Base-by-base conservation (phyloP, 345 rosid species). In the Iberis pinnata region DNA sequence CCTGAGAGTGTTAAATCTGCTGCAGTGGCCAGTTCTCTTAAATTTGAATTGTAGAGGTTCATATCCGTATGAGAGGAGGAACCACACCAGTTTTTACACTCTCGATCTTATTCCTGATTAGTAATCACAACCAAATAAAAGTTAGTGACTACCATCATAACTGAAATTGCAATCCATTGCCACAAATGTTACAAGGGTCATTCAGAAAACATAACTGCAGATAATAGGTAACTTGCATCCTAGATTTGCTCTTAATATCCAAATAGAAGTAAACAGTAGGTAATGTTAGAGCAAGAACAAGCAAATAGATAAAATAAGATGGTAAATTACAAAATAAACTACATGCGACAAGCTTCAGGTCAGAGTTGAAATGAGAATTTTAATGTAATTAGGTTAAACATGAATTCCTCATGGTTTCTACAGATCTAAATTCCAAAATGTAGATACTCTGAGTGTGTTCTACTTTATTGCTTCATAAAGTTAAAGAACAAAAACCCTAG, bases 1-100 rank as follows among this genome's bases (percentile, higher is more conserved):
- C 84, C 1, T n/a, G 94, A 85, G 57, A 84, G 86, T 25, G 94
- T 81, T 68, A 81, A 66, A 64, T 81, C 68, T 17, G 84, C 88
- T 18, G 89, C 89, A n/a, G 89, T 68, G 1, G 86, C 89, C 27
- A 81, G 60, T 70, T 84, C 94, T 26, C 86, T 54, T 29, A 85
- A 61, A 60, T 61, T 72, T 20, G 73, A 63, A 19, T 70, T 66
- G 17, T 78, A 76, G 22, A 78, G 68, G 65, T 71, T 80, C 54
- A 85, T 83, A 85, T 79, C 61, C 75, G 81, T 40, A 75, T 76
- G 18, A 85, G 84, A 29, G 84, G 86, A 25, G 86, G 82, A 50
- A 82, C 36, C 4, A 84, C 95, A 9, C 95, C 95, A 0, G 80
- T 83, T 13, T 75, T 69, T 52, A 73, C 95, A 55, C 82, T 85